phyloP scores from a whole-genome alignment of 495 filamentous ascomycete species.

The Trichoderma parareesei region DNA sequence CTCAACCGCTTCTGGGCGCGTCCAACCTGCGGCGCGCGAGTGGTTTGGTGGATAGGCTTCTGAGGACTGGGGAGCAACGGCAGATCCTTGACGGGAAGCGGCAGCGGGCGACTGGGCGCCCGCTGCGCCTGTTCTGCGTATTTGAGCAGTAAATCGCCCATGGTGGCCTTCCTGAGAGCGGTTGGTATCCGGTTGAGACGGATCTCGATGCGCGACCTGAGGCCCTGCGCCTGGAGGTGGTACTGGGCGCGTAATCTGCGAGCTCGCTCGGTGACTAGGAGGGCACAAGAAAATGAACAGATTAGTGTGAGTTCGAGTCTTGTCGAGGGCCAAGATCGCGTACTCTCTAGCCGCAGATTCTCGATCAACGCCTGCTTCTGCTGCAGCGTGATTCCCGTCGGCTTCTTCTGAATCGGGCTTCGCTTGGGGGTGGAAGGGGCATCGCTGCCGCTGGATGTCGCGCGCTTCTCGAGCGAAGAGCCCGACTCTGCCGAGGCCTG shows the following conservation, averaged over 20 bases:
- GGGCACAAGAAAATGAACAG: not conserved
- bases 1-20: constrained; percentile 53
- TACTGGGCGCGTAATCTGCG: constrained; percentile 88
- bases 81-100: constrained; percentile 29
- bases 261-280: constrained; percentile 78
- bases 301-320: constrained; percentile 4
- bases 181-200: constrained; percentile 88
- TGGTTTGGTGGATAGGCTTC: constrained; percentile 20
- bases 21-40: constrained; percentile 16
- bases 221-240: constrained; percentile 73
- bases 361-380: constrained; percentile 89
- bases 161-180: constrained; percentile 67
- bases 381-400: constrained; percentile 56
- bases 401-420: constrained; percentile 54
- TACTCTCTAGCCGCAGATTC: constrained; percentile 89
- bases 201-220: constrained; percentile 82
- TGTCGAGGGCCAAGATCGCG: constrained; percentile 20
- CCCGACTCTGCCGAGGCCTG: constrained; percentile 49
- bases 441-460: not conserved
- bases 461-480: constrained; percentile 23
- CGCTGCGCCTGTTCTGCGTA: constrained; percentile 23
- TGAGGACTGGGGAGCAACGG: constrained; percentile 14
- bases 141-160: constrained; percentile 67
- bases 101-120: constrained; percentile 18
- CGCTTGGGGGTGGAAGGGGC: constrained; percentile 29